Base-by-base conservation (phyloP, 23 red algal species). In the Porphyridium purpureum region DNA sequence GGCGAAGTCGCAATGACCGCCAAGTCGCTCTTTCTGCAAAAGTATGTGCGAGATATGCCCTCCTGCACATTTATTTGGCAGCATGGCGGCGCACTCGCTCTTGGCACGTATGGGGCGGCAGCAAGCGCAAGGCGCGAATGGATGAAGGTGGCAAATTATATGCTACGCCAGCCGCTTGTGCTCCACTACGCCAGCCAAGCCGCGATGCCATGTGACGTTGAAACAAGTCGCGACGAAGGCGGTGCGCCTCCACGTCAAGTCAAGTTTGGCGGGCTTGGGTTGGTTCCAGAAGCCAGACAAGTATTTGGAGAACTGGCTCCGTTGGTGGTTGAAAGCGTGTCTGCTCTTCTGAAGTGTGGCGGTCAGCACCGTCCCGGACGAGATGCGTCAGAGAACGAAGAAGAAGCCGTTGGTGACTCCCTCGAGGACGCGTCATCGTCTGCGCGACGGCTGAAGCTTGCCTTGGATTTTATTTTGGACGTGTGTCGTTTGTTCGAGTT, bases 151-250 rank as follows among this genome's bases (percentile, higher is more conserved):
- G n/a, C n/a, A n/a, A n/a, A n/a, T n/a, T n/a, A n/a, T n/a, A n/a
- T n/a, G n/a, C n/a, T n/a, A n/a, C n/a, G n/a, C n/a, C n/a, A n/a
- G n/a, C n/a, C n/a, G n/a, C n/a, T n/a, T n/a, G n/a, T n/a, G n/a
- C n/a, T n/a, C n/a, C n/a, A 7, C 36, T n/a, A 34, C 41, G 14
- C 30, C 60, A 9, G 60, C 53, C 0, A 50, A 57, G 31, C 52
- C 46, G 22, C 66, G 73, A 53, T 60, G 60, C 14, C 52, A 79
- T 46, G 59, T 79, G 24, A 60, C 73, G 7, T 48, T 47, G 24
- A 54, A 42, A 8, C 44, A 22, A 0, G 17, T 22, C 19, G 44
- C 19, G 1, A 22, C 4, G 6, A 0, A 1, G 14, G 14, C 19
- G 3, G 4, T 2, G 17, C 3, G 44, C 44, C 44, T 3, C 0